phyloP scores from a whole-genome alignment of 2,329 filamentous ascomycete species.

The Fonsecaea multimorphosa region DNA sequence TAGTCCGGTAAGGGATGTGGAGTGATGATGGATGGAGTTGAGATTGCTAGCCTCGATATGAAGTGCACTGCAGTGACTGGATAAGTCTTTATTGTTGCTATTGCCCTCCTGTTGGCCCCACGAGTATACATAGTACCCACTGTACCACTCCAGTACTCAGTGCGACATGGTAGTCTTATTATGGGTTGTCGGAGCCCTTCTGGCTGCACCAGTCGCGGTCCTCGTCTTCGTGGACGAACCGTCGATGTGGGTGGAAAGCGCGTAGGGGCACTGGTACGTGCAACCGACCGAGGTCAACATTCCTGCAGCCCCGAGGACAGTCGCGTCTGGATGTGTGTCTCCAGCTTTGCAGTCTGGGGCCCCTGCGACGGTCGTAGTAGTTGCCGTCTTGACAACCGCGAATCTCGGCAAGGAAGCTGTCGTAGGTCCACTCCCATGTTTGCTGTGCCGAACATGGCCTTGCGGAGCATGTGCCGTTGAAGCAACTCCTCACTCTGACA shows the following conservation, averaged over 20 bases:
- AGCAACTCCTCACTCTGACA: conserved; percentile 2
- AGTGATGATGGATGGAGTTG: too few relatives aligned
- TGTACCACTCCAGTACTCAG: neutral
- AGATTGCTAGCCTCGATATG: too few relatives aligned
- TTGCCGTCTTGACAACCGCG: neutral
- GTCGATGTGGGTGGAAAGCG: neutral
- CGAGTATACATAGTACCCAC: too few relatives aligned
- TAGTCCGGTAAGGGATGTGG: too few relatives aligned
- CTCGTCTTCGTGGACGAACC: neutral
- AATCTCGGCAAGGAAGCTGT: neutral
- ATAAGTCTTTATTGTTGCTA: too few relatives aligned
- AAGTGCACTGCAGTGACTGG: too few relatives aligned
- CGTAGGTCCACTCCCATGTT: neutral
- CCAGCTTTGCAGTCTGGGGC: too few relatives aligned
- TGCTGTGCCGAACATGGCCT: neutral
- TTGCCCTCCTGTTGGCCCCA: too few relatives aligned
- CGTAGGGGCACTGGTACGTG: neutral
- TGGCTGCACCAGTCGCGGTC: neutral
- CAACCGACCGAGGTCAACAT: neutral
- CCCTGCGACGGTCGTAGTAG: neutral
- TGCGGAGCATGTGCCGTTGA: neutral
- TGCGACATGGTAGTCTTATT: neutral
- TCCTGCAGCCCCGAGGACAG: neutral
- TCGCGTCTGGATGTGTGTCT: neutral
- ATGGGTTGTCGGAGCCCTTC: neutral